Evolutionary conservation across 352 stramenopile species (phyloP), one percentile per base, ranked within the genome.

Genomic region (Phytophthora crassamura): DNA sequence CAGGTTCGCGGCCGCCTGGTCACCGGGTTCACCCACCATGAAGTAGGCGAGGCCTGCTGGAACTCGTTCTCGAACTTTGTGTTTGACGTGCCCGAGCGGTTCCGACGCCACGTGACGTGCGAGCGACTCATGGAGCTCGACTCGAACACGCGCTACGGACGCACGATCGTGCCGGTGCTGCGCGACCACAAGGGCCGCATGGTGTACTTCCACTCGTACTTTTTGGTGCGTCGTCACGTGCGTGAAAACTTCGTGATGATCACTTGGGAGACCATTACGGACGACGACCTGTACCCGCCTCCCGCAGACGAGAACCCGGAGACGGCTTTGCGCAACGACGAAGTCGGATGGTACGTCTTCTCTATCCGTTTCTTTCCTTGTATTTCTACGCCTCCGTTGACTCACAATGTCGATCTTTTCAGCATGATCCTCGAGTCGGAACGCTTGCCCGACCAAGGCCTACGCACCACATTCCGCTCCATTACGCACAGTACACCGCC

Each of bases 121-220:
- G 81, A 92, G 59, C 79, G 82, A 12, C 71, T 94, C 28, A 89
- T 92, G 83, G 84, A 94, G 59, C 56, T 94, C 40, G 83, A 94
- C 39, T 66, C 79, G 11, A 87, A 92, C 59, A 94, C 85, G 33
- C 82, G 85, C 2, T 94, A 94, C 66, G 85, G 85, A 16, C 80
- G 85, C 38, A 92, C 83, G 43, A 89, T 92, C 45, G 77, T 80
- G 22, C 85, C 85, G 20, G 49, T 94, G 60, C 64, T 94, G 7
- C 84, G 87, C 51, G 83, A 87, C 33, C 60, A 70, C 42, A 70
- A 86, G 48, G 85, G 82, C 22, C 67, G 79, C 20, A 69, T 90
- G 20, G 74, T 92, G 32, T 92, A 89, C 60, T 77, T 92, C 69
- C 83, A 94, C 69, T 91, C 81, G 61, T 90, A 91, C 59, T 89